Percentiles rank a stretch among this genome's conserved stretches.
These are phyloP conservation scores for Cercospora sojina DNA, from an alignment of 2,329 filamentous ascomycete species.

Conservation along the genomic window DNA sequence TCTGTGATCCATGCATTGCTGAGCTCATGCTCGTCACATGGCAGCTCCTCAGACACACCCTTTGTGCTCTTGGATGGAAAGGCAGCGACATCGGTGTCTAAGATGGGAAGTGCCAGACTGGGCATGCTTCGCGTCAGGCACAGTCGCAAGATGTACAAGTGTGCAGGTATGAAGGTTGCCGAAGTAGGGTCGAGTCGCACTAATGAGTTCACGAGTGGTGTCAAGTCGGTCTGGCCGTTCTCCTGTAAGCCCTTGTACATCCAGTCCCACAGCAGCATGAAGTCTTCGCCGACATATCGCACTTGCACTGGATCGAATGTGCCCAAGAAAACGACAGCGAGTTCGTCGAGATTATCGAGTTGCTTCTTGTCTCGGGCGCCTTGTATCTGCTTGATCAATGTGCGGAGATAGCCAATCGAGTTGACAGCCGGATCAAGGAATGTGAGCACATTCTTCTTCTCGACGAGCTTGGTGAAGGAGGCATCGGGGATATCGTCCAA, in stretches of 20 bases:
- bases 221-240: conserved; percentile 1
- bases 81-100: conserved; percentile 66
- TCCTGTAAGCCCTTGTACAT: conserved; percentile 17
- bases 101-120: conserved; percentile 57
- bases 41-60: conserved; percentile 42
- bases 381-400: conserved; percentile 46
- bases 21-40: conserved; percentile 44
- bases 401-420: conserved; percentile 59
- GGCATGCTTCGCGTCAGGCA: conserved; percentile 57
- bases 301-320: conserved; percentile 56
- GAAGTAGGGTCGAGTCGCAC: conserved; percentile 65
- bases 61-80: conserved; percentile 51
- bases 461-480: conserved; percentile 41
- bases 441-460: conserved; percentile 44
- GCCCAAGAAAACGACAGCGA: conserved; percentile 50
- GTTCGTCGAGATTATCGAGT: conserved; percentile 47
- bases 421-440: conserved; percentile 58
- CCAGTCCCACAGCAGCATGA: conserved; percentile 47
- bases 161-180: conserved; percentile 64
- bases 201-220: conserved; percentile 53
- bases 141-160: conserved; percentile 58
- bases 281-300: conserved; percentile 53
- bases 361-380: conserved; percentile 34
- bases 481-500: conserved; percentile 38
- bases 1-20: conserved; percentile 60